phyloP scores from a whole-genome alignment of 345 rosid genomes.

The Eucalyptus brandiana region DNA sequence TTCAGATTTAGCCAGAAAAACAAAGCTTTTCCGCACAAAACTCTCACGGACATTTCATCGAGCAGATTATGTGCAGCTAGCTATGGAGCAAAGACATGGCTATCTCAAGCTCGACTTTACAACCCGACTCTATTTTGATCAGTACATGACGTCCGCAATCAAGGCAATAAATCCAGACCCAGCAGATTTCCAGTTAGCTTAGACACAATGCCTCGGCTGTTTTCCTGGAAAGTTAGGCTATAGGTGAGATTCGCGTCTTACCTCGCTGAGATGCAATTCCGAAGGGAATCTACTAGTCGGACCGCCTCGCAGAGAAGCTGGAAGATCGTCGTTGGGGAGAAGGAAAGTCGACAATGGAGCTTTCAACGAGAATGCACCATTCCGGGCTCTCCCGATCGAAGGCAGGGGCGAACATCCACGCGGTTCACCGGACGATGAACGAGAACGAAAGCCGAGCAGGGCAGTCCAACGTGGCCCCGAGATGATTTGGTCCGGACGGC shows the following conservation, averaged over 20 bases:
- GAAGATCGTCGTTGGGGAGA: background rate
- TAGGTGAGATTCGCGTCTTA: background rate
- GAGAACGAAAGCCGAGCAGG: background rate
- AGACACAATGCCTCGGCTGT: background rate
- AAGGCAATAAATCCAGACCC: background rate
- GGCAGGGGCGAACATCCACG: background rate
- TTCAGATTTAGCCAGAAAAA: background rate
- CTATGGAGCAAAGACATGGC: background rate
- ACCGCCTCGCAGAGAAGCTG: background rate
- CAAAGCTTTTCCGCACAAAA: background rate
- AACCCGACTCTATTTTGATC: background rate
- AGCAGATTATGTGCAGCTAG: accelerated
- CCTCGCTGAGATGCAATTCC: background rate
- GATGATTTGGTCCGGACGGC: background rate
- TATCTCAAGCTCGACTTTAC: background rate
- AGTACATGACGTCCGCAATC: background rate
- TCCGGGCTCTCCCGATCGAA: background rate
- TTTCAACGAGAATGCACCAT: background rate
- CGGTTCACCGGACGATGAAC: background rate
- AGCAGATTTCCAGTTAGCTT: background rate
- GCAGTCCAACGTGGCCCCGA: background rate
- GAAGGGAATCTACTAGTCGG: background rate
- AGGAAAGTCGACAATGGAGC: background rate
- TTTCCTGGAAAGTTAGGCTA: background rate
- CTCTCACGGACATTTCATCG: background rate